Base-by-base conservation (phyloP, 805 yeast genomes). In the Candida manassasensis region DNA sequence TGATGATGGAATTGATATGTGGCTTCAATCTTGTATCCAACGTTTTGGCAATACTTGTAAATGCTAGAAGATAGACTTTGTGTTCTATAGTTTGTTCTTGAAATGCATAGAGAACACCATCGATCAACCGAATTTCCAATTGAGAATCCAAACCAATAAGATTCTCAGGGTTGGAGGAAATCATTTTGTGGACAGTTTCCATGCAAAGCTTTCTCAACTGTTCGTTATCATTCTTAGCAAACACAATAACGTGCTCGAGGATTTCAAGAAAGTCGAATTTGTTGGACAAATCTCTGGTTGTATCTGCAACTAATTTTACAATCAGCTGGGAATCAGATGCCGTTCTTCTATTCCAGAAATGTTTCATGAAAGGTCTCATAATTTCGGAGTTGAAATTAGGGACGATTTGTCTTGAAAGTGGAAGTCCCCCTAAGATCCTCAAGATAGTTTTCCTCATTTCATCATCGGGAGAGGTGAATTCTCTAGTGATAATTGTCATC, bases 171-270 rank as follows among this genome's bases (percentile, higher is more conserved):
- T 42, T 43, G 5, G 46, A 22, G 4, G 72, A 62, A 1, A 83
- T 63, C 21, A 83, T 73, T 45, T 69, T 75, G 44, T 76, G 71
- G 2, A 81, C 64, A 0, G 95, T 71, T 36, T 80, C 88, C 5
- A 84, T 76, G 0, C 87, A 79, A 94, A 90, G 81, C 40, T 66
- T 69, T 38, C 97, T 67, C 39, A 82, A 78, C 1, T 82, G 77
- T 50, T 87, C 96, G 6, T 93, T 79, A 37, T 81, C 88, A 56
- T 90, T 96, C 48, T 84, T 84, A 38, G 94, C 60, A 2, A 71
- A 75, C 2, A 58, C 57, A 2, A 84, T 61, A 13, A 86, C 55
- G 6, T 69, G 59, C 17, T 77, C 83, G 11, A 88, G 59, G 10
- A 84, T 67, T 24, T 63, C 73, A 2, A 78, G 57, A 14, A 75